Conservation (phyloP, 176 grass and related monocot species). For the Oryza meridionalis region DNA sequence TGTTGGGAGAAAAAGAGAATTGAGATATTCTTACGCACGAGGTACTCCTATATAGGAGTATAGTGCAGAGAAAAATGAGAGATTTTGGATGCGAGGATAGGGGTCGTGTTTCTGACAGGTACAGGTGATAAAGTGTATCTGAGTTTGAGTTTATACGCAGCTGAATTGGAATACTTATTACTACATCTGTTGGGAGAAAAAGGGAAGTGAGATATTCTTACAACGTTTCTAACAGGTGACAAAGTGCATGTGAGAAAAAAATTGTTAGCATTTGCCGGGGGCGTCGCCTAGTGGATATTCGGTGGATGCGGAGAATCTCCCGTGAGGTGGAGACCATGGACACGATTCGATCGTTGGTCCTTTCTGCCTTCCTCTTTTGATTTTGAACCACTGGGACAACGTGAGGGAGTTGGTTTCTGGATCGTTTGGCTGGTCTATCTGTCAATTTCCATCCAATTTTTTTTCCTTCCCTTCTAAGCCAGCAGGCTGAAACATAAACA, state of each 20-base stretch:
- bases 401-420: not conserved
- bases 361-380: slow-evolving; percentile 14
- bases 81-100: not conserved
- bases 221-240: not conserved
- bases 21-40: not conserved
- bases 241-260: not conserved
- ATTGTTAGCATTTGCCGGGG: not conserved
- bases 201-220: too few relatives aligned
- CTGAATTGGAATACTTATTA: too few relatives aligned
- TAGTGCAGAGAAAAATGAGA: not conserved
- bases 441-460: not conserved
- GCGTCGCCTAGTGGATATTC: slow-evolving; percentile 46
- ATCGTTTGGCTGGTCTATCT: not conserved
- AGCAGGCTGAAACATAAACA: not conserved
- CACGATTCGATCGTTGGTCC: not conserved
- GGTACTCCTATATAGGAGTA: not conserved
- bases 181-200: too few relatives aligned
- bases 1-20: not conserved
- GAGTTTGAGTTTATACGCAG: too few relatives aligned
- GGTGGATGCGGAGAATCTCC: slow-evolving; percentile 47
- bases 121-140: not conserved
- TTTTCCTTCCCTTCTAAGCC: not conserved
- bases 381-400: slow-evolving; percentile 20
- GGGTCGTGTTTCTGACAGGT: not conserved
- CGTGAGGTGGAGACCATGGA: not conserved